Evolutionary conservation across 2,329 filamentous ascomycete genomes (phyloP), one percentile per base, ranked within the genome.

Genomic region (Aspergillus phoenicis): DNA sequence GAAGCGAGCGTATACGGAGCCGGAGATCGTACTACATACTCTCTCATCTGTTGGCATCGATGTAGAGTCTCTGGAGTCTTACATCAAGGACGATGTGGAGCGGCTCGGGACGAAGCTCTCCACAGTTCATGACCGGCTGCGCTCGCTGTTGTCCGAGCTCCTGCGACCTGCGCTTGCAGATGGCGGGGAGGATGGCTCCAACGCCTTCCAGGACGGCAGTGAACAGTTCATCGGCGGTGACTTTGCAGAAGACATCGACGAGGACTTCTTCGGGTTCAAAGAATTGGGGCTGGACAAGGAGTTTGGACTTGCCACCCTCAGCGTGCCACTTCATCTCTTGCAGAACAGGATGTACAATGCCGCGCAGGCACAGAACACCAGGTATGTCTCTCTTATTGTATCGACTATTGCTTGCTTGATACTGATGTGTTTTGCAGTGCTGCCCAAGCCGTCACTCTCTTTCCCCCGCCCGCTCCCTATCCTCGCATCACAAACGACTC

Each of bases 211-310:
- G 64, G 95, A 99, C 70, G 94, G 93, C 66, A 97, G 93, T 76
- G 95, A 99, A 66, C 95, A 98, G 73, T 99, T 98, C 69, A 89
- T 97, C 52, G 92, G 91, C 49, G 95, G 95, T 63, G 95, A 99
- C 76, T 99, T 99, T 75, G 95, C 95, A 0, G 95, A 97, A 74
- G 95, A 99, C 69, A 90, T 99, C 11, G 94, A 93, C 63, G 95
- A 99, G 81, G 95, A 99, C 79, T 99, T 97, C 85, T 99, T 99
- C 72, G 95, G 95, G 28, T 98, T 99, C 85, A 93, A 93, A 73
- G 93, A 96, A 62, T 86, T 99, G 49, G 95, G 95, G 47, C 84
- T 99, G 60, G 93, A 97, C 71, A 89, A 88, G 68, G 95, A 99
- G 74, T 90, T 98, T 73, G 93, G 93, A 17, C 84, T 95, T 63